Evolutionary conservation across 1,284 basidiomycete genomes (phyloP).

Genomic region (Trichosporon asahii): DNA sequence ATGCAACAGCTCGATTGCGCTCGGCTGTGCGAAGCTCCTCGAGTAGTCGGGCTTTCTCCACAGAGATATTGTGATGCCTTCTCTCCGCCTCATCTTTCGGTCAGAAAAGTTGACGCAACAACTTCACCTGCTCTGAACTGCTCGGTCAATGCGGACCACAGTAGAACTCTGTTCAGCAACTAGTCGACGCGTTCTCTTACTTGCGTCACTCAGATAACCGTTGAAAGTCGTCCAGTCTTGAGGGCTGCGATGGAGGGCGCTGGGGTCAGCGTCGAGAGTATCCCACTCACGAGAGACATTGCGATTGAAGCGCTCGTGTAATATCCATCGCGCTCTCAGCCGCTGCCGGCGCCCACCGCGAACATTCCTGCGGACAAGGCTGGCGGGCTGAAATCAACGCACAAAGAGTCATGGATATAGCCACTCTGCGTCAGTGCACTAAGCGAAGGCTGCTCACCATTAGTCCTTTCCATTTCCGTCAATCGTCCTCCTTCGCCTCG

Average conservation of each 20-base stretch:
- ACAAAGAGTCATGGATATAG: neutral
- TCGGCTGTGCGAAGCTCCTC: neutral
- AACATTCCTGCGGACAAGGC: neutral
- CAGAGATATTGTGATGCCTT: neutral
- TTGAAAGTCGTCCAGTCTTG: conserved; percentile 52
- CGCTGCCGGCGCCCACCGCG: neutral
- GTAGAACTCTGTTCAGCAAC: conserved; percentile 31
- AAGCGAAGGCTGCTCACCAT: neutral
- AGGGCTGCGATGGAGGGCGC: conserved; percentile 48
- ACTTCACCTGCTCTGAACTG: conserved; percentile 32
- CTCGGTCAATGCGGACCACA: conserved; percentile 39
- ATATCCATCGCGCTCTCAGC: no score
- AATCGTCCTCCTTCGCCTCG: neutral
- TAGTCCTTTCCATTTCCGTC: neutral
- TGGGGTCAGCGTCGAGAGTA: conserved; percentile 14
- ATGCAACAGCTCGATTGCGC: neutral
- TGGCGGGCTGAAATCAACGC: neutral
- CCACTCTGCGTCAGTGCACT: neutral
- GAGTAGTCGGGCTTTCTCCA: neutral
- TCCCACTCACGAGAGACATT: neutral
- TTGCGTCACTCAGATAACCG: conserved; percentile 44
- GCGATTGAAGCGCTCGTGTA: neutral
- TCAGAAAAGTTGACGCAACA: neutral
- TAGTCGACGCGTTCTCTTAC: conserved; percentile 26
- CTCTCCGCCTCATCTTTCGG: neutral